Percentiles rank a stretch among this genome's conserved stretches.
These are phyloP conservation scores for Phytophthora macrochlamydospora DNA, from an alignment of 352 stramenopile species.

Conservation along the genomic window DNA sequence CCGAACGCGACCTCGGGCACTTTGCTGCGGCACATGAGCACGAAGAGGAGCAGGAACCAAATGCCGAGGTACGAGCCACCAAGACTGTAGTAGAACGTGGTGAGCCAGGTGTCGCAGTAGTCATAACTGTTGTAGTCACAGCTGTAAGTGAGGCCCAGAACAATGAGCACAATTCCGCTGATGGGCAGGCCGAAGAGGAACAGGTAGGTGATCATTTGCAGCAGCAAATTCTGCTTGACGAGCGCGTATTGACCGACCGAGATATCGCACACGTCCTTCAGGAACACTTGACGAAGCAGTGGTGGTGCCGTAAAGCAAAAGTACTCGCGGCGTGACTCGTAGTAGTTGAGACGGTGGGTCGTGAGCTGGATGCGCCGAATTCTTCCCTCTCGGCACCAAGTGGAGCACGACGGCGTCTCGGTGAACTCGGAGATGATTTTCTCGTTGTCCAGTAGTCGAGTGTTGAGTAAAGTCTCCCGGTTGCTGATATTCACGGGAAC, in stretches of 20 bases:
- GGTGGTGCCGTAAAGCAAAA: background rate
- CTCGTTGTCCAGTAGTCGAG: constrained; percentile 2
- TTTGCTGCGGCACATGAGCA: constrained; percentile 2
- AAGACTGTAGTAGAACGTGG: background rate
- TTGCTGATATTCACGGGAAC: background rate
- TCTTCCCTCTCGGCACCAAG: background rate
- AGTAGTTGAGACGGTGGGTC: constrained; percentile 10
- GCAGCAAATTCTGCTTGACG: background rate
- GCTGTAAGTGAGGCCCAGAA: background rate
- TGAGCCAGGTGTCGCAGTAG: background rate
- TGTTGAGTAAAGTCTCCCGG: background rate
- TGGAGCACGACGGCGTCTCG: background rate
- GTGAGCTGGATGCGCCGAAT: constrained; percentile 20
- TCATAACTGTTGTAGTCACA: no score
- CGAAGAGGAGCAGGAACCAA: background rate
- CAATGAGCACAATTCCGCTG: background rate
- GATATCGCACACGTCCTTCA: constrained; percentile 17
- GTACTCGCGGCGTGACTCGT: constrained; percentile 2
- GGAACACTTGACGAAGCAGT: constrained; percentile 10
- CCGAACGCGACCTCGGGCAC: constrained; percentile 15
- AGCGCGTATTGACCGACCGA: constrained; percentile 2
- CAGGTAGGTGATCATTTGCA: background rate
- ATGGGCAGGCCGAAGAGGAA: background rate
- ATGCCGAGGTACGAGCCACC: background rate
- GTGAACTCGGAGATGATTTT: constrained; percentile 9